Conservation (phyloP, 805 yeast genomes). For the Yarrowia bubula region DNA sequence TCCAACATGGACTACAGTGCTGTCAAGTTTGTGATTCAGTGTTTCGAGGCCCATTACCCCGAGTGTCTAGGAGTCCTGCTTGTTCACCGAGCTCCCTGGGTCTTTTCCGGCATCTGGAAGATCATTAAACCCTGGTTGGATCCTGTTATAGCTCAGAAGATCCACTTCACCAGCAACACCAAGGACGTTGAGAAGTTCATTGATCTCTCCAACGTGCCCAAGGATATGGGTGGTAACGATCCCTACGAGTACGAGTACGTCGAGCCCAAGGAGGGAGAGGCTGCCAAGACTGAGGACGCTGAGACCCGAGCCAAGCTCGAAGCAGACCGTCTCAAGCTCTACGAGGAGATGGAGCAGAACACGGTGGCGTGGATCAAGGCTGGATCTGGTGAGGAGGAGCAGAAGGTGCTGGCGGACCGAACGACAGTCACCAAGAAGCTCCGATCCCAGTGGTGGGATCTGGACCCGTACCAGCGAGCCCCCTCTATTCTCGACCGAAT, state of each 20-base stretch:
- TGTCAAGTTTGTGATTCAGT: constrained; percentile 83
- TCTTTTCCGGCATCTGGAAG: constrained; percentile 83
- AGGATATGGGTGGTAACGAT: constrained; percentile 63
- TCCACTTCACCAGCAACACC: constrained; percentile 62
- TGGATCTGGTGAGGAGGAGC: constrained; percentile 50
- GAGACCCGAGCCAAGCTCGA: constrained; percentile 43
- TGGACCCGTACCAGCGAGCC: constrained; percentile 82
- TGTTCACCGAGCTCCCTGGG: constrained; percentile 84
- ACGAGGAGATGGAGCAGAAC: constrained; percentile 54
- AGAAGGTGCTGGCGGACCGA: constrained; percentile 48
- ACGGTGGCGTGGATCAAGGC: constrained; percentile 70
- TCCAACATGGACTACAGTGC: constrained; percentile 91
- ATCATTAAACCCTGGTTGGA: constrained; percentile 79
- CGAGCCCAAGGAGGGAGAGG: constrained; percentile 52
- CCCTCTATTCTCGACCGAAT: constrained; percentile 76
- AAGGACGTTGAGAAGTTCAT: constrained; percentile 59
- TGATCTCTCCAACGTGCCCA: constrained; percentile 52
- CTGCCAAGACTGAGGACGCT: constrained; percentile 38
- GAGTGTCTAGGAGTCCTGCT: constrained; percentile 71
- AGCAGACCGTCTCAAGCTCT: constrained; percentile 55
- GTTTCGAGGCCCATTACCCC: constrained; percentile 84
- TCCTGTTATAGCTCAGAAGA: constrained; percentile 82
- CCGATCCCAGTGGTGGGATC: constrained; percentile 58
- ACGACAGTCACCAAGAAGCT: constrained; percentile 50
- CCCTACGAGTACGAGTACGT: constrained; percentile 50